Base-by-base conservation (phyloP, 2,329 filamentous ascomycete species). In the Cadophora sp. region DNA sequence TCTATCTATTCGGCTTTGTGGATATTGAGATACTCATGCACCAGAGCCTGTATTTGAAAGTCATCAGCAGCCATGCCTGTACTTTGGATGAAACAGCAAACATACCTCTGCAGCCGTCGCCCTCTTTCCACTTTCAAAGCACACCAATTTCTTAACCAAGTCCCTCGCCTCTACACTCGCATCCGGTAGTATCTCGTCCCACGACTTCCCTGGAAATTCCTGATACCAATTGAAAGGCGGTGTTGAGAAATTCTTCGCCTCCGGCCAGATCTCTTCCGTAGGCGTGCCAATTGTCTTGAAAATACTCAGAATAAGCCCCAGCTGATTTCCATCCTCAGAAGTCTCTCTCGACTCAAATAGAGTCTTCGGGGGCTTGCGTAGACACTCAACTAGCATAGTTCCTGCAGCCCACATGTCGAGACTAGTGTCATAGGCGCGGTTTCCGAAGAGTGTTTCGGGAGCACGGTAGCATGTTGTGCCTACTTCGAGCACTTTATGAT, bases 361-460 rank as follows among this genome's bases (percentile, higher is more conserved):
- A 0, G 91, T 85, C n/a, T 69, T 81, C 55, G 81, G 88, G 73
- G 77, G 84, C 72, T 72, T 84, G 70, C 79, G 84, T 76, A 81
- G 89, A 76, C 79, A 92, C 79, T 98, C 94, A 4, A 93, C 92
- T 12, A 97, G 87, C 75, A 97, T 91, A 70, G 91, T 91, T 0
- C 97, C 96, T 0, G 91, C 86, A 4, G 90, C 92, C 96, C 97
- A 99, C 80, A 98, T 89, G 79, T 99, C 96, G 2, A 98, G 85
- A 9, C 87, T 84, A 0, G 86, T 79, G 1, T 85, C 87, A 76
- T 99, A 99, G 0, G 83, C 81, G 61, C 85, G 88, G 78, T 94
- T 86, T 0, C 94, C 96, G 77, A 99, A 98, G 7, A 99, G 84
- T 0, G 94, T 87, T 77, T 99, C 97, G 0, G 96, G 96, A 0